phyloP scores from a whole-genome alignment of 495 filamentous ascomycete genomes.

The Xanthoparmelia taractica region DNA sequence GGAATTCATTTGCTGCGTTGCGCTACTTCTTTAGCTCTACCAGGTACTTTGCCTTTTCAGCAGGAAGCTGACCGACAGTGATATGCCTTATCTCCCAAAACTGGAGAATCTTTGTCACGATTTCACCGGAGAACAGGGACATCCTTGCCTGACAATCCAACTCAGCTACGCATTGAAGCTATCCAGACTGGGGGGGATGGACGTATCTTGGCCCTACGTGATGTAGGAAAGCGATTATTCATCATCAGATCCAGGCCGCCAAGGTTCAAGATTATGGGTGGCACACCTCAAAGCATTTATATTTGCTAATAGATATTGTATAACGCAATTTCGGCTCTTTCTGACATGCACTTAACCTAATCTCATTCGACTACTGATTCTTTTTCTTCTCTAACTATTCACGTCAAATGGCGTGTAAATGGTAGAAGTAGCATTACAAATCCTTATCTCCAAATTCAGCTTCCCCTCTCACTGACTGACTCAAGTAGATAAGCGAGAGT shows the following conservation, averaged over 20 bases:
- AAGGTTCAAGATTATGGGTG: too few relatives aligned
- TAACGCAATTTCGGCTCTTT: background rate
- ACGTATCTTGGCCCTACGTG: background rate
- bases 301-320: background rate
- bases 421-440: background rate
- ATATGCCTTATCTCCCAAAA: background rate
- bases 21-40: background rate
- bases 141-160: background rate
- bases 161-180: background rate
- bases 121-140: background rate
- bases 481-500: background rate
- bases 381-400: background rate
- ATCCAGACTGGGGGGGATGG: background rate
- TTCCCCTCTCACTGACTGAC: too few relatives aligned
- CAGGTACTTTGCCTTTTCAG: background rate
- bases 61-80: background rate
- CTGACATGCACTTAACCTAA: background rate
- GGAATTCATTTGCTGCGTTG: background rate
- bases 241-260: background rate
- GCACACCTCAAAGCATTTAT: too few relatives aligned
- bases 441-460: too few relatives aligned
- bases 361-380: background rate
- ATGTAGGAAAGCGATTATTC: background rate
- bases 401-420: too few relatives aligned
- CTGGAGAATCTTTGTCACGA: background rate